phyloP scores from a whole-genome alignment of 2,329 filamentous ascomycete genomes.

The Cryoendolithus antarcticus region DNA sequence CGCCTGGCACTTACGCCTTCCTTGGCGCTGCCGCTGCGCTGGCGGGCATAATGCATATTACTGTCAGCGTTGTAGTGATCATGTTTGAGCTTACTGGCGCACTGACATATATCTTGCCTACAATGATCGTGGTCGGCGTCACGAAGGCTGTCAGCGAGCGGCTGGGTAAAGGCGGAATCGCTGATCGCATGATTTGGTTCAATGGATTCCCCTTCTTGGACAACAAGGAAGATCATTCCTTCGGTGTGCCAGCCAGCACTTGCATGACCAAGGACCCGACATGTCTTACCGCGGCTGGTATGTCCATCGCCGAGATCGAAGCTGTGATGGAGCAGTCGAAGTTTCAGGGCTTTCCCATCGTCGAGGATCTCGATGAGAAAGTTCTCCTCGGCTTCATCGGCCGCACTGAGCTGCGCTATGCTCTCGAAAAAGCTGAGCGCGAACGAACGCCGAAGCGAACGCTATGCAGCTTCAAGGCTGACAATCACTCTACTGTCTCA shows the following conservation, averaged over 20 bases:
- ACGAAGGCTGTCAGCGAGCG: slow-evolving; percentile 87
- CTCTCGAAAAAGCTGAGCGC: slow-evolving; percentile 65
- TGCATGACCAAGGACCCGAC: slow-evolving; percentile 66
- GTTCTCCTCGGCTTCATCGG: slow-evolving; percentile 84
- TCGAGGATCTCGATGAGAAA: slow-evolving; percentile 59
- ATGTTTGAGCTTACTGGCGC: slow-evolving; percentile 99
- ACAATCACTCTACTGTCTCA: slow-evolving; percentile 16
- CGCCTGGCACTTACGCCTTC: slow-evolving; percentile 92
- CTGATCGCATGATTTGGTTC: slow-evolving; percentile 97
- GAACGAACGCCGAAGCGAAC: slow-evolving; percentile 57
- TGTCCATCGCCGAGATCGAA: slow-evolving; percentile 67
- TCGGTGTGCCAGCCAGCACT: slow-evolving; percentile 82
- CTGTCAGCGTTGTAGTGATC: slow-evolving; percentile 91
- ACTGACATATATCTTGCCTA: slow-evolving; percentile 89
- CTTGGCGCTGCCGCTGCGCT: slow-evolving; percentile 83
- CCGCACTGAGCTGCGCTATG: slow-evolving; percentile 80
- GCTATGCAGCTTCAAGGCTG: slow-evolving; percentile 59
- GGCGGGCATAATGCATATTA: slow-evolving; percentile 96
- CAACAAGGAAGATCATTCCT: slow-evolving; percentile 94
- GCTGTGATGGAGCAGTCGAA: slow-evolving; percentile 61
- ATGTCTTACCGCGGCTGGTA: slow-evolving; percentile 59
- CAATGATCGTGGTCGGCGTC: slow-evolving; percentile 96
- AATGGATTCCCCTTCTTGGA: slow-evolving; percentile 95
- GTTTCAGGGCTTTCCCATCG: slow-evolving; percentile 87
- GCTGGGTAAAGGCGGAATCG: slow-evolving; percentile 92